These are phyloP conservation scores for Anthostomella pinea DNA, from an alignment of 2,329 filamentous ascomycete genomes.

Conservation along the genomic window DNA sequence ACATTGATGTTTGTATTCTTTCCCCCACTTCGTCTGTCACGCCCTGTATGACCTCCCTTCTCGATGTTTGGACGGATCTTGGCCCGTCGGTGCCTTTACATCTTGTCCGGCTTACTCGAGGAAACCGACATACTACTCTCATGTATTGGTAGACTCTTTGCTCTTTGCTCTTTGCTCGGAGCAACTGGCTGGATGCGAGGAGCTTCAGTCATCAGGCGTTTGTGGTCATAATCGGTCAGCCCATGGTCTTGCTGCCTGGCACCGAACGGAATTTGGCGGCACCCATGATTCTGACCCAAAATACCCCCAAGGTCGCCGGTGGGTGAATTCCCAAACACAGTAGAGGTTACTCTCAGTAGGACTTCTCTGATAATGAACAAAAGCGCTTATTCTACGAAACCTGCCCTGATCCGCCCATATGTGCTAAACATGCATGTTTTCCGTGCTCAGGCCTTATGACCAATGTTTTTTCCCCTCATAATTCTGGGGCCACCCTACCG, in stretches of 20 bases:
- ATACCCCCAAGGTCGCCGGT: conserved; percentile 32
- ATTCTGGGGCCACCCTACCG: too few species aligned
- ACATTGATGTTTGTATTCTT: conserved; percentile 33
- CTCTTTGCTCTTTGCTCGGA: conserved; percentile 22
- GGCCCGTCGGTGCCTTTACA: conserved; percentile 11
- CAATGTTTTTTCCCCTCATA: too few species aligned
- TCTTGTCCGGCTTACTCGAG: conserved; percentile 20
- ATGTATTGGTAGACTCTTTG: conserved; percentile 36
- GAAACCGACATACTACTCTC: conserved; percentile 24
- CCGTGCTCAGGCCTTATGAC: too few species aligned
- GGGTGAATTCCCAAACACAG: conserved; percentile 26
- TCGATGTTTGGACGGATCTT: conserved; percentile 21
- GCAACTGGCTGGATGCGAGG: conserved; percentile 27
- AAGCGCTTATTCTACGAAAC: conserved; percentile 18
- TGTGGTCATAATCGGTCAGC: conserved; percentile 32
- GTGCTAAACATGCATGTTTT: too few species aligned
- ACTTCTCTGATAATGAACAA: conserved; percentile 34
- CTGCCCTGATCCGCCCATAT: too few species aligned
- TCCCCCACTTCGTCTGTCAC: conserved; percentile 15
- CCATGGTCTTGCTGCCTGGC: conserved; percentile 29
- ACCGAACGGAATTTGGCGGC: conserved; percentile 33
- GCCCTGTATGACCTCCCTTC: conserved; percentile 17
- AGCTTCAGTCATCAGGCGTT: conserved; percentile 33
- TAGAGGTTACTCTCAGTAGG: conserved; percentile 31
- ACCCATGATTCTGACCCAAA: conserved; percentile 34